A percentile compares a stretch with the other conserved stretches of the same genome.
phyloP scores from a whole-genome alignment of 345 rosid species.

The Erodium maritimum region DNA sequence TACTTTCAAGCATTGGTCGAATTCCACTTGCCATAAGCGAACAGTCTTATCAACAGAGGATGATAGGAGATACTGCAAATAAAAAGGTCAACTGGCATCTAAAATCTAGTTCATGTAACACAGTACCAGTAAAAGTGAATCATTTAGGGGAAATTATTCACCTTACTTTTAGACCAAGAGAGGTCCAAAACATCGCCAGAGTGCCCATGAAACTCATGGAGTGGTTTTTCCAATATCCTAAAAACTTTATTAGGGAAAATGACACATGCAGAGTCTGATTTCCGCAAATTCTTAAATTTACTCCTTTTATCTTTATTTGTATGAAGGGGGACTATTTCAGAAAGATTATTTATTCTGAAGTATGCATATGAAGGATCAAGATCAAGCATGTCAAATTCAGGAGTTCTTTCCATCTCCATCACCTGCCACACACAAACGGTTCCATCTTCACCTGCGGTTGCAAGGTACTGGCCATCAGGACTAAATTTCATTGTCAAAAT shows the following conservation, averaged over 20 bases:
- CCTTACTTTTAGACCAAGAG: conserved; percentile 73
- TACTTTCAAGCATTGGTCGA: conserved; percentile 35
- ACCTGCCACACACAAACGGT: conserved; percentile 67
- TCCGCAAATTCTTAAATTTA: conserved; percentile 29
- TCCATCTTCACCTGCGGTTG: conserved; percentile 67
- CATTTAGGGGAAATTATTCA: conserved; percentile 15
- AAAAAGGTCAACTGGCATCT: not conserved
- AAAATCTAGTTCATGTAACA: not conserved
- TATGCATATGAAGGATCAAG: conserved; percentile 39
- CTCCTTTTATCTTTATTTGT: conserved; percentile 27
- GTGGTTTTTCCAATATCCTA: conserved; percentile 46
- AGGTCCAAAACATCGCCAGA: conserved; percentile 57
- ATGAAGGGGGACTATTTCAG: conserved; percentile 34
- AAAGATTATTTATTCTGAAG: conserved; percentile 39
- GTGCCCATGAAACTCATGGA: conserved; percentile 63
- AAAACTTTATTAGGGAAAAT: conserved; percentile 57
- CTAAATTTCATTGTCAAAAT: conserved; percentile 68
- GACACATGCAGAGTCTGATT: conserved; percentile 48
- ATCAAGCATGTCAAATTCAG: conserved; percentile 27
- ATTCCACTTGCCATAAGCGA: conserved; percentile 49
- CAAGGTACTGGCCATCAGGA: conserved; percentile 55
- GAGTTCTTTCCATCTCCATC: conserved; percentile 39
- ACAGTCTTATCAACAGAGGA: conserved; percentile 58
- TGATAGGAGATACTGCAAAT: conserved; percentile 47
- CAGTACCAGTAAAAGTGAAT: conserved; percentile 3